A percentile compares a stretch with the other conserved stretches of the same genome.
Evolutionary conservation across 176 grass and related monocot species (phyloP).

Genomic region (Raddia guianensis): DNA sequence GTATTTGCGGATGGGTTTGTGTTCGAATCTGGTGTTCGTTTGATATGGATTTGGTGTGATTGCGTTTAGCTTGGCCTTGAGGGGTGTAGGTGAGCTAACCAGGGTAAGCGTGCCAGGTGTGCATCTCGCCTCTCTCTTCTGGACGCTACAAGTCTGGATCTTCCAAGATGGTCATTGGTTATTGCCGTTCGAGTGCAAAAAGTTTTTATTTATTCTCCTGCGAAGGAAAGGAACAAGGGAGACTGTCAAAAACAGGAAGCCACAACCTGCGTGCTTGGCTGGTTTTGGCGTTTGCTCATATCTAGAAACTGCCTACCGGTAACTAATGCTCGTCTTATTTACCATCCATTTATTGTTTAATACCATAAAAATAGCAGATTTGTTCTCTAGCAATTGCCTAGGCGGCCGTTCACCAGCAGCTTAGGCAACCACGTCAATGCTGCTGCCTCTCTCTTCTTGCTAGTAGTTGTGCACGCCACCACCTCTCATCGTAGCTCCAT

Average conservation of each 20-base stretch:
- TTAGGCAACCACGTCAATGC: too few relatives aligned
- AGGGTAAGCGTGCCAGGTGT: not conserved
- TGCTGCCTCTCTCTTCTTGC: too few relatives aligned
- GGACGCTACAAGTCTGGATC: not conserved
- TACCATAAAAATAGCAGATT: too few relatives aligned
- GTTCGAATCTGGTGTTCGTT: not conserved
- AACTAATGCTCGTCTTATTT: too few relatives aligned
- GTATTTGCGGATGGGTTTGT: too few relatives aligned
- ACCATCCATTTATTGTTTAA: too few relatives aligned
- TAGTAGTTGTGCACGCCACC: too few relatives aligned
- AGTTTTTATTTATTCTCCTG: not conserved
- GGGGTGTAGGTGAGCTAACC: conserved; percentile 10
- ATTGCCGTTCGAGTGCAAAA: not conserved
- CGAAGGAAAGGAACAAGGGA: not conserved
- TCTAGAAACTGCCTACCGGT: too few relatives aligned
- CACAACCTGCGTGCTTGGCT: not conserved
- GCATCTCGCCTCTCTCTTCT: not conserved
- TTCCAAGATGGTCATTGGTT: conserved; percentile 26
- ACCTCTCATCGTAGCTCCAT: too few relatives aligned
- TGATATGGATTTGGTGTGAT: not conserved
- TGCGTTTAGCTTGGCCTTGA: not conserved
- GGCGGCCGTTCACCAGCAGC: too few relatives aligned
- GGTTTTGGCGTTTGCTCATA: not conserved
- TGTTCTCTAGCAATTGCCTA: too few relatives aligned
- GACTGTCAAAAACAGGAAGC: not conserved